phyloP scores from a whole-genome alignment of 352 stramenopile species.

The Peronospora belbahrii region DNA sequence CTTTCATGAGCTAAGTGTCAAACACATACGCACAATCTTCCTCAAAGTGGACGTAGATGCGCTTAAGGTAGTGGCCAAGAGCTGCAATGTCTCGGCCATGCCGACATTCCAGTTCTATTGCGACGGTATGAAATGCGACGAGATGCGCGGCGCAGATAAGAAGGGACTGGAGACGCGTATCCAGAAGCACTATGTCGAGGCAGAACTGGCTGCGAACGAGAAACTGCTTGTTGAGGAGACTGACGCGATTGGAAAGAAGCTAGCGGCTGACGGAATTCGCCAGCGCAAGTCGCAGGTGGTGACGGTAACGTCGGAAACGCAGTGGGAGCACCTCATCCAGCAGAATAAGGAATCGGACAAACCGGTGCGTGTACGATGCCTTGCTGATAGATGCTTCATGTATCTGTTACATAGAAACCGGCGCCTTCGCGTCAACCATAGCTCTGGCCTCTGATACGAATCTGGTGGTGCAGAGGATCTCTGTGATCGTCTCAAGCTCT shows the following conservation, averaged over 20 bases:
- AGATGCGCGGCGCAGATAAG: constrained; percentile 81
- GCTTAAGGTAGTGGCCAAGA: constrained; percentile 34
- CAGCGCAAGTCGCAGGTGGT: constrained; percentile 51
- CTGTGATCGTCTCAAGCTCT: neutral
- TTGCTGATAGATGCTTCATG: no score
- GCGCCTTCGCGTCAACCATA: no score
- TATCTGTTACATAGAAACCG: no score
- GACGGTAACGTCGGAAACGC: constrained; percentile 39
- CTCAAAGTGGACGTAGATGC: constrained; percentile 88
- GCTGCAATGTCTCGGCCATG: constrained; percentile 86
- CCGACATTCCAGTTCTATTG: constrained; percentile 94
- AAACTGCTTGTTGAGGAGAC: constrained; percentile 24
- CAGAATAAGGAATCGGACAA: constrained; percentile 37
- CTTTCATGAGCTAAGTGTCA: constrained; percentile 79
- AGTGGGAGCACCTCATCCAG: constrained; percentile 45
- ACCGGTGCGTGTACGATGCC: constrained; percentile 29
- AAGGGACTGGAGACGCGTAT: constrained; percentile 48
- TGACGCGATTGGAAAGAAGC: neutral
- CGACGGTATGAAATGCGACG: constrained; percentile 80
- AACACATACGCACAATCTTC: constrained; percentile 78
- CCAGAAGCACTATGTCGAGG: constrained; percentile 73
- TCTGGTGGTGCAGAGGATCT: no score
- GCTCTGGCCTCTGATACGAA: no score
- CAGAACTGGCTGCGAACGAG: constrained; percentile 61
- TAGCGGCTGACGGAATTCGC: constrained; percentile 28